Evolutionary conservation across 164 flowering plant species (phyloP).

Genomic region (Chloranthus sessilifolius): DNA sequence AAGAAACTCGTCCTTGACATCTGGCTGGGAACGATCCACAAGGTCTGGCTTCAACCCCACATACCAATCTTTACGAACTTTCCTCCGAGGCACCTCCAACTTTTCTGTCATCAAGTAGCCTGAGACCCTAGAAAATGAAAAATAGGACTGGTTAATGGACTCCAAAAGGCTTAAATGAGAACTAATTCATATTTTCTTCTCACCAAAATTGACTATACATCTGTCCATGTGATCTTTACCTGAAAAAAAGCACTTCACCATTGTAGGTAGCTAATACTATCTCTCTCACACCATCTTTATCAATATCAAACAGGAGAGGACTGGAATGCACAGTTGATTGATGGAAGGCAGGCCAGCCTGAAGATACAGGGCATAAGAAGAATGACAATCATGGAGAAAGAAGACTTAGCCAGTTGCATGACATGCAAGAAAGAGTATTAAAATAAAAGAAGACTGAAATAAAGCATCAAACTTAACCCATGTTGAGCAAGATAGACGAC

Average conservation of each 20-base stretch:
- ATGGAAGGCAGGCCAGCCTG: conserved; percentile 99
- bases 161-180: not conserved
- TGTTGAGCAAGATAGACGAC: too few relatives aligned
- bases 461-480: too few relatives aligned
- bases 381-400: not conserved
- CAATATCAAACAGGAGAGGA: conserved; percentile 93
- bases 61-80: conserved; percentile 85
- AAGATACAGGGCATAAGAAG: not conserved
- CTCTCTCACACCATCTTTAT: conserved; percentile 97
- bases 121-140: conserved; percentile 58
- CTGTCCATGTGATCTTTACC: conserved; percentile 32
- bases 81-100: conserved; percentile 72
- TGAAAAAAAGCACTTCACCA: conserved; percentile 96
- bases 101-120: conserved; percentile 95
- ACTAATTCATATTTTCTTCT: not conserved
- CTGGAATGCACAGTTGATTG: conserved; percentile 95
- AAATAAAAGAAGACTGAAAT: too few relatives aligned
- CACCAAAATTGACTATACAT: not conserved
- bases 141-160: conserved; percentile 6
- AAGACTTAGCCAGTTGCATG: not conserved
- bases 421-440: not conserved
- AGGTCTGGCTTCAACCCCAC: conserved; percentile 75
- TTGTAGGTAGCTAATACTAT: conserved; percentile 93
- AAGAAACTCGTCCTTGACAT: conserved; percentile 84
- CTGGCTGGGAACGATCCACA: conserved; percentile 91